Base-by-base conservation (phyloP, 345 rosid genomes). In the Abelmoschus esculentus region DNA sequence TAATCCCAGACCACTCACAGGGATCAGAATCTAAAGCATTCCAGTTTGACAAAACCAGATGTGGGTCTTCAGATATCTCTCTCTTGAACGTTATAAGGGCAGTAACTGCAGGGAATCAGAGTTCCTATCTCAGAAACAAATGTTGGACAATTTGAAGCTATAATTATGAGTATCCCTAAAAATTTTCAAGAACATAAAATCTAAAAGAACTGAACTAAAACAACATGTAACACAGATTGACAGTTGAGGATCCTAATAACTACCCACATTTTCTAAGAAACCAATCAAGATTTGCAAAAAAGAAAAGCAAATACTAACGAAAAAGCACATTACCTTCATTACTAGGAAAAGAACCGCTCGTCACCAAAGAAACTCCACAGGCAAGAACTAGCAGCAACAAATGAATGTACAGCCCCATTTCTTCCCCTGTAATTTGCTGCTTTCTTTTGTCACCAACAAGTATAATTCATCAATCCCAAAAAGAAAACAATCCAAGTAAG, bases 1-100 rank as follows among this genome's bases (percentile, higher is more conserved):
- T 64, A 77, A 96, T 50, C 73, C 97, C 97, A 17, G 60, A 55
- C 99, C 98, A 96, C 66, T 75, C 84, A 78, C 99, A 96, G 60
- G 96, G 98, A 92, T 88, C 87, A 70, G 84, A 84, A 83, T 84
- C 89, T 62, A 87, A 81, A 61, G 80, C 78, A 81, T 92, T 82
- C 98, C 98, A 96, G 75, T 82, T 89, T 61, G 96, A 85, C 75
- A 90, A 79, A 79, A 87, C 88, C 76, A 79, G 70, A 61, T 67
- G 74, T 26, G 98, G 99, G 82, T 96, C 99, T 72, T 92, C 98
- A 74, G 79, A 87, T 74, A 92, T 83, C 54, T 87, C 92, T 83
- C 89, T 93, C 86, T 89, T 92, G 79, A 96, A 89, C 70, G 88
- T 72, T 19, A 59, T 77, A 28, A 96, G 90, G 4, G 91, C 93